Conservation (phyloP, 805 yeast species). For the Ogataea dorogensis region DNA sequence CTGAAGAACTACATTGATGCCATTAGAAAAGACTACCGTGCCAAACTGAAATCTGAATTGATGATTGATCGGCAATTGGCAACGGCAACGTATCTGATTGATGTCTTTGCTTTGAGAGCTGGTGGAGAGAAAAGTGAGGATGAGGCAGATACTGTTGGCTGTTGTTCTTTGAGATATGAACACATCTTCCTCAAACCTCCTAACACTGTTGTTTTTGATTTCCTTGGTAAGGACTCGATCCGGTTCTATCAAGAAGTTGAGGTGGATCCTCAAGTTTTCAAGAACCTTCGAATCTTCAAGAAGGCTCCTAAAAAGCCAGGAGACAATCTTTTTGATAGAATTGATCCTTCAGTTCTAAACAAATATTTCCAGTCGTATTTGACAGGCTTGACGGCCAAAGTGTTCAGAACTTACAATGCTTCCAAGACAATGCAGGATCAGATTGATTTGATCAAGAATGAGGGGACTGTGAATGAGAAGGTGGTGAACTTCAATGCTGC, state of each 20-base stretch:
- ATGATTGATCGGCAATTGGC: slow-evolving; percentile 92
- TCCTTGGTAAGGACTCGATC: slow-evolving; percentile 93
- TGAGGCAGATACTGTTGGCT: slow-evolving; percentile 97
- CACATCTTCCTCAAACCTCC: slow-evolving; percentile 88
- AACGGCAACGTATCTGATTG: slow-evolving; percentile 89
- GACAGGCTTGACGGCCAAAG: slow-evolving; percentile 94
- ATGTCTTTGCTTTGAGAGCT: slow-evolving; percentile 91
- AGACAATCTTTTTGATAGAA: slow-evolving; percentile 87
- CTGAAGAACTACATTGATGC: slow-evolving; percentile 67
- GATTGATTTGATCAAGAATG: slow-evolving; percentile 77
- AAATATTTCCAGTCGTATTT: slow-evolving; percentile 85
- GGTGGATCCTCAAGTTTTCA: slow-evolving; percentile 89
- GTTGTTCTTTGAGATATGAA: slow-evolving; percentile 90
- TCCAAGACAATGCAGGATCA: slow-evolving; percentile 97
- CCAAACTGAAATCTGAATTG: slow-evolving; percentile 64
- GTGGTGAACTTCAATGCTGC: slow-evolving; percentile 90
- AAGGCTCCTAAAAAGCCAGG: slow-evolving; percentile 88
- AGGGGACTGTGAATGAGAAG: slow-evolving; percentile 85
- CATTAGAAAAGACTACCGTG: slow-evolving; percentile 73
- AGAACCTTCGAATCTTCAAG: slow-evolving; percentile 82
- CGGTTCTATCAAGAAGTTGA: slow-evolving; percentile 89
- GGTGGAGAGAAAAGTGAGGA: slow-evolving; percentile 98
- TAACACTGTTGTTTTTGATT: slow-evolving; percentile 81
- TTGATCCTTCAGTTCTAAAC: slow-evolving; percentile 80
- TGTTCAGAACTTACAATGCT: slow-evolving; percentile 96